These are phyloP conservation scores for Suhomyces panamericanus DNA, from an alignment of 1,139 yeast genomes.

Conservation along the genomic window DNA sequence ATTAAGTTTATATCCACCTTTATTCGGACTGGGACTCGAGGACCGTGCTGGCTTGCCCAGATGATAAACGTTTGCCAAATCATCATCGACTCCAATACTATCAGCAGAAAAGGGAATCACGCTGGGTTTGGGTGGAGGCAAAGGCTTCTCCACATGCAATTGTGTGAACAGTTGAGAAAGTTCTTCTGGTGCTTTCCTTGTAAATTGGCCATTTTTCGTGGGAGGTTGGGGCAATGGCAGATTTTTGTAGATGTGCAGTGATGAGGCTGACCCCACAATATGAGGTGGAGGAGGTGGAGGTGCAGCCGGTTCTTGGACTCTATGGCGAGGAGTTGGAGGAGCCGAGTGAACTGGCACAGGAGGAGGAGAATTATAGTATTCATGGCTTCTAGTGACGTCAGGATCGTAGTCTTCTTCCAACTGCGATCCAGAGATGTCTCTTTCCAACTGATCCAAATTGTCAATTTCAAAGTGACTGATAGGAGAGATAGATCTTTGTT, in stretches of 20 bases:
- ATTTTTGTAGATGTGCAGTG: constrained; percentile 2
- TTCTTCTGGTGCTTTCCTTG: constrained; percentile 5
- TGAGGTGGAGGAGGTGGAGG: constrained; percentile 14
- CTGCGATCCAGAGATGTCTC: constrained; percentile 17
- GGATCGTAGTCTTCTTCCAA: constrained; percentile 11
- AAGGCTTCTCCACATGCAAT: constrained; percentile 5
- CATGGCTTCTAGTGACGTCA: constrained; percentile 9
- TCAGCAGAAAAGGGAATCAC: constrained; percentile 48
- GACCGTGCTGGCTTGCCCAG: constrained; percentile 38
- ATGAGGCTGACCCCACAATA: background rate
- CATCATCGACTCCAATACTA: constrained; percentile 38
- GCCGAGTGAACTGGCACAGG: constrained; percentile 19
- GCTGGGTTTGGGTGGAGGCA: constrained; percentile 8
- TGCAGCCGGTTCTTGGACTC: background rate
- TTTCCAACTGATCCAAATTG: constrained; percentile 23
- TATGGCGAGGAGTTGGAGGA: background rate
- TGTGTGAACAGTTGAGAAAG: constrained; percentile 5
- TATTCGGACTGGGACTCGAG: constrained; percentile 19
- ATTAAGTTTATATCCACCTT: constrained; percentile 18
- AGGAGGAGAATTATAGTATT: constrained; percentile 17
- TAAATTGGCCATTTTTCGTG: background rate
- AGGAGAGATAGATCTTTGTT: constrained; percentile 19
- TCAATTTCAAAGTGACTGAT: constrained; percentile 21
- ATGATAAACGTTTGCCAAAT: constrained; percentile 35
- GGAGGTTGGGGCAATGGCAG: constrained; percentile 4